Evolutionary conservation across 2,329 filamentous ascomycete genomes (phyloP).

Genomic region (Epicoccum sorghinum): DNA sequence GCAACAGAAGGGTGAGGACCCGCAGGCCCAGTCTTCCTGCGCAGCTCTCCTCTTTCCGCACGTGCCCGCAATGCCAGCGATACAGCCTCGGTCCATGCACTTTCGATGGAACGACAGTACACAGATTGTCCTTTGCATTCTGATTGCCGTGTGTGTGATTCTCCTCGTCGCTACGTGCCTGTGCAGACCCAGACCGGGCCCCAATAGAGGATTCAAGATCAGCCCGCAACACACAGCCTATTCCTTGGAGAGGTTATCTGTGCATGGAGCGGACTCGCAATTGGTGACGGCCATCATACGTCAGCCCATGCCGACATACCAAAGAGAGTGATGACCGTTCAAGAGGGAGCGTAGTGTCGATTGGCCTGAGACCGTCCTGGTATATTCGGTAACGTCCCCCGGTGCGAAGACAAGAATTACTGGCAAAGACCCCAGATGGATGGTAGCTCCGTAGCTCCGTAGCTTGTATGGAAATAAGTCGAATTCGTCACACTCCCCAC

Average conservation of each 20-base stretch:
- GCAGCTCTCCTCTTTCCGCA: too few species aligned
- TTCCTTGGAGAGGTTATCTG: not conserved
- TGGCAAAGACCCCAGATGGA: not conserved
- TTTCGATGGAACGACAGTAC: too few species aligned
- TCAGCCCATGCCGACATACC: constrained; percentile 20
- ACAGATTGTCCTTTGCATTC: too few species aligned
- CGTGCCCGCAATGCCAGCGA: too few species aligned
- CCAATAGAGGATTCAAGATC: constrained; percentile 1
- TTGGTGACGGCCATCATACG: constrained; percentile 16
- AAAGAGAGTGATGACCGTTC: not conserved
- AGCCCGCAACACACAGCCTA: not conserved
- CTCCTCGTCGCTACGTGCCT: too few species aligned
- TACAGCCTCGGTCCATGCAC: too few species aligned
- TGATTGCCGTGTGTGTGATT: too few species aligned
- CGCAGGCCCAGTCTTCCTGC: too few species aligned
- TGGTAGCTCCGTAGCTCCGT: not conserved
- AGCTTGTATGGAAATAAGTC: not conserved
- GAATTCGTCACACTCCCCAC: constrained; percentile 34
- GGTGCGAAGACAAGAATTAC: not conserved
- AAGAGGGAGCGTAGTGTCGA: too few species aligned
- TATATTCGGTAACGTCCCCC: not conserved
- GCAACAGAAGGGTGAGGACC: too few species aligned
- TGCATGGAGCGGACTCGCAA: constrained; percentile 1
- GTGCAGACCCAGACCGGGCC: too few species aligned
- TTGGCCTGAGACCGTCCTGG: too few species aligned